Conservation (phyloP, 441 rosid genomes). For the Populus hybrid region DNA sequence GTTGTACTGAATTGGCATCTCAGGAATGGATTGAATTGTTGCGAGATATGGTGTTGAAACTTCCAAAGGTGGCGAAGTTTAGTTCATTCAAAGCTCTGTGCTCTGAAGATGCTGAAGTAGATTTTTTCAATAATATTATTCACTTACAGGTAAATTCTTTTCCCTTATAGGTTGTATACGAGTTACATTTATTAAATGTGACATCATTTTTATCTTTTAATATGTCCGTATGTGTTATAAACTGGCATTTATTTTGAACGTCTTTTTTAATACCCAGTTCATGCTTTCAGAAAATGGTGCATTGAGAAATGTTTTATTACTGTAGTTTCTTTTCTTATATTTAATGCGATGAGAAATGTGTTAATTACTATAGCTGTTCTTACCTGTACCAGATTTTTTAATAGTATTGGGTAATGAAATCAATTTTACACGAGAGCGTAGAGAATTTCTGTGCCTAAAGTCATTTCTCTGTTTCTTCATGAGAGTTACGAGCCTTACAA, state of each 20-base stretch:
- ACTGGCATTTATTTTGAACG: neutral
- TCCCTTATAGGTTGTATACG: neutral
- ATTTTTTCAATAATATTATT: conserved; percentile 76
- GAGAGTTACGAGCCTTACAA: neutral
- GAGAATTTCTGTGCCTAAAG: neutral
- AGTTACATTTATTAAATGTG: neutral
- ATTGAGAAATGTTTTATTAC: neutral
- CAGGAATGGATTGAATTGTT: conserved; percentile 95
- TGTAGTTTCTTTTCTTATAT: too few relatives aligned
- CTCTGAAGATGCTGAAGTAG: conserved; percentile 83
- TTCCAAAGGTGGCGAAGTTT: conserved; percentile 65
- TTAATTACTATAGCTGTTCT: neutral
- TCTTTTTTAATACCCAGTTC: neutral
- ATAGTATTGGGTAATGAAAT: conserved; percentile 5
- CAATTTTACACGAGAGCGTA: neutral
- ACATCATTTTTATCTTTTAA: neutral
- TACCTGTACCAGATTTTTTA: neutral
- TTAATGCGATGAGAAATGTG: neutral
- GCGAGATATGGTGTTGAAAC: conserved; percentile 74
- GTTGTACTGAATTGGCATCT: conserved; percentile 15
- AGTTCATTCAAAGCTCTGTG: conserved; percentile 59
- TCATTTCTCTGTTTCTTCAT: neutral
- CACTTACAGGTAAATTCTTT: conserved; percentile 70
- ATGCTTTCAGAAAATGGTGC: neutral
- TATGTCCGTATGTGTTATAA: too few relatives aligned